phyloP scores from a whole-genome alignment of 1,139 yeast genomes.

The Chernovozyma aurita region DNA sequence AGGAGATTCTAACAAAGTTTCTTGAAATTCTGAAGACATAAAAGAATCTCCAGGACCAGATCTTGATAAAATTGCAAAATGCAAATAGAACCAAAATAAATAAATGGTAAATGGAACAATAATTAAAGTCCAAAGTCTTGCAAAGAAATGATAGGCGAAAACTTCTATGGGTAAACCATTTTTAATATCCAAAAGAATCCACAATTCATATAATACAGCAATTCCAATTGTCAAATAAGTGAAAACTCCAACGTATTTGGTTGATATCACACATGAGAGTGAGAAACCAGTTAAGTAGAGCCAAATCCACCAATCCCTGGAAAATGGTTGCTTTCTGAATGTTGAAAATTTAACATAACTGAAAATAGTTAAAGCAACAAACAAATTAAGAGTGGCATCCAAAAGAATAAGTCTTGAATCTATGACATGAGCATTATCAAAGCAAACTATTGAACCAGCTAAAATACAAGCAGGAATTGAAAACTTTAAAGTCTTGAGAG shows the following conservation, averaged over 20 bases:
- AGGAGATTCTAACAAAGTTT: slow-evolving; percentile 79
- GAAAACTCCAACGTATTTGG: slow-evolving; percentile 93
- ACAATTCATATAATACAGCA: slow-evolving; percentile 81
- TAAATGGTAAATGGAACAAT: slow-evolving; percentile 79
- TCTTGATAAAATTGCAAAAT: slow-evolving; percentile 70
- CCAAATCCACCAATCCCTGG: slow-evolving; percentile 84
- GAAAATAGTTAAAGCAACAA: slow-evolving; percentile 76
- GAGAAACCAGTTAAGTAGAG: slow-evolving; percentile 75
- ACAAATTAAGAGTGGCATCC: slow-evolving; percentile 82
- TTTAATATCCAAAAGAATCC: slow-evolving; percentile 74
- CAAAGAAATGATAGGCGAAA: slow-evolving; percentile 66
- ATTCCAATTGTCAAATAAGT: slow-evolving; percentile 83
- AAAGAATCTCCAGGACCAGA: slow-evolving; percentile 96
- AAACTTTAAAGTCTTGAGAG: slow-evolving; percentile 80
- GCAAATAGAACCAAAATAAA: slow-evolving; percentile 90
- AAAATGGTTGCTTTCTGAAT: slow-evolving; percentile 62
- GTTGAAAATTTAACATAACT: slow-evolving; percentile 78
- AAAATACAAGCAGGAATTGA: slow-evolving; percentile 73
- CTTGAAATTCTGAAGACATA: slow-evolving; percentile 93
- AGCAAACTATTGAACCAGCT: slow-evolving; percentile 76
- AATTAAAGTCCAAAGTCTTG: slow-evolving; percentile 70
- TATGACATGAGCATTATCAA: slow-evolving; percentile 87
- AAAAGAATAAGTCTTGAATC: slow-evolving; percentile 87
- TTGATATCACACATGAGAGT: slow-evolving; percentile 84
- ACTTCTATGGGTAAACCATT: slow-evolving; percentile 61